A percentile compares a stretch with the other conserved stretches of the same genome.
Conservation (phyloP, 371 early-diverging fungal genomes). For the Apophysomyces elegans region DNA sequence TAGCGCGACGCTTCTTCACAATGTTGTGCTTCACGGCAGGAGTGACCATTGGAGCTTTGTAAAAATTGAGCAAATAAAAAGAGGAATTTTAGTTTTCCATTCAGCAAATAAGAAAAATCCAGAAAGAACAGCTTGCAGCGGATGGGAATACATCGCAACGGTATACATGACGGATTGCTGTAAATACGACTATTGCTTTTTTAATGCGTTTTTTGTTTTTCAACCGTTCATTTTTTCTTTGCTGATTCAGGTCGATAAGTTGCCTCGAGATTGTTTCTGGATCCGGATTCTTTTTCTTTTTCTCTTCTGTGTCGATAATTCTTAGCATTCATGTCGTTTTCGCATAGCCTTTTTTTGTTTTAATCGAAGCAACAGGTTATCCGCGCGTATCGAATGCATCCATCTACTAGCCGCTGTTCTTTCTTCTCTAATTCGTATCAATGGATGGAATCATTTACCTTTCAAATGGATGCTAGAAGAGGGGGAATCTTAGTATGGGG, state of each 20-base stretch:
- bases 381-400: neutral
- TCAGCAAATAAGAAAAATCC: neutral
- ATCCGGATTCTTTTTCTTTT: too few relatives aligned
- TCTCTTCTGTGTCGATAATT: too few relatives aligned
- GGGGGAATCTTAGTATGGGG: slow-evolving; percentile 1
- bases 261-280: too few relatives aligned
- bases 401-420: neutral
- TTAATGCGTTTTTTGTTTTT: neutral
- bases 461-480: slow-evolving; percentile 11
- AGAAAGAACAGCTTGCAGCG: neutral
- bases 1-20: slow-evolving; percentile 98
- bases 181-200: neutral
- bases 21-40: slow-evolving; percentile 91
- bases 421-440: neutral
- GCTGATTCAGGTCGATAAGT: too few relatives aligned
- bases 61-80: neutral
- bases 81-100: neutral
- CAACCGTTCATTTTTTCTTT: too few relatives aligned
- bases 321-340: too few relatives aligned
- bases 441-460: neutral
- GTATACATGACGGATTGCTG: neutral
- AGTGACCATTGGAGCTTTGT: slow-evolving; percentile 68
- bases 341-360: too few relatives aligned
- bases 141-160: neutral
- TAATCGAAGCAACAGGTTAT: too few relatives aligned